Evolutionary conservation across 495 filamentous ascomycete genomes (phyloP).

Genomic region (Lepraria neglecta): DNA sequence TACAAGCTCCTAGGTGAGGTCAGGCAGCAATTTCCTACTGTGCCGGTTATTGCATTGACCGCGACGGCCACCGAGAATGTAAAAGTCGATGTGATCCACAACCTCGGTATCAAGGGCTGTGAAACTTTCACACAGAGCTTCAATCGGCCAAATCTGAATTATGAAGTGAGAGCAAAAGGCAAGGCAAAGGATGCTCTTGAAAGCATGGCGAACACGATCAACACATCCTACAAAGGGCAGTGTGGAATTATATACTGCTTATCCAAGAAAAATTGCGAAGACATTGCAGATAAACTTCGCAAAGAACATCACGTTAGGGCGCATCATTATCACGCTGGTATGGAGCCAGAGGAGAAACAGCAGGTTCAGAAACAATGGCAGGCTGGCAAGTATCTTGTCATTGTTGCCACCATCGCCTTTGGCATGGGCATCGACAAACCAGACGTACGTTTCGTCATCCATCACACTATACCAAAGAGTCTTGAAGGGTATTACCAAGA

Average conservation of each 20-base stretch:
- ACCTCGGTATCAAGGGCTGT: constrained; percentile 72
- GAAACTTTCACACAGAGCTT: constrained; percentile 81
- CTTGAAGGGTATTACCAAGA: constrained; percentile 99
- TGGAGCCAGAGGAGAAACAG: constrained; percentile 57
- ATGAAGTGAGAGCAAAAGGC: constrained; percentile 61
- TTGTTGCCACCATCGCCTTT: constrained; percentile 98
- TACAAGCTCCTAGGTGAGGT: constrained; percentile 80
- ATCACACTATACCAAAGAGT: constrained; percentile 85
- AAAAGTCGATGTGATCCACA: constrained; percentile 79
- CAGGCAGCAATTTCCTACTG: constrained; percentile 58
- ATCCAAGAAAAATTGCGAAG: constrained; percentile 75
- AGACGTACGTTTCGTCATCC: constrained; percentile 91
- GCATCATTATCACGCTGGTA: constrained; percentile 77
- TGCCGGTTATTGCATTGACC: constrained; percentile 90
- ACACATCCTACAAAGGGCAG: constrained; percentile 53
- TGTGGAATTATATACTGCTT: constrained; percentile 94
- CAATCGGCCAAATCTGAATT: constrained; percentile 85
- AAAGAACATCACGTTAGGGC: constrained; percentile 60
- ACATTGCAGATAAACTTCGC: constrained; percentile 61
- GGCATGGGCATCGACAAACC: constrained; percentile 99
- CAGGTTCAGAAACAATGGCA: constrained; percentile 78
- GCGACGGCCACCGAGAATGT: constrained; percentile 93
- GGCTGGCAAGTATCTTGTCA: constrained; percentile 66
- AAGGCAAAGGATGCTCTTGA: constrained; percentile 54
- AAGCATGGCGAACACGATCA: constrained; percentile 68